Conservation (phyloP, 2,329 filamentous ascomycete species). For the Aspergillus aculeatus region DNA sequence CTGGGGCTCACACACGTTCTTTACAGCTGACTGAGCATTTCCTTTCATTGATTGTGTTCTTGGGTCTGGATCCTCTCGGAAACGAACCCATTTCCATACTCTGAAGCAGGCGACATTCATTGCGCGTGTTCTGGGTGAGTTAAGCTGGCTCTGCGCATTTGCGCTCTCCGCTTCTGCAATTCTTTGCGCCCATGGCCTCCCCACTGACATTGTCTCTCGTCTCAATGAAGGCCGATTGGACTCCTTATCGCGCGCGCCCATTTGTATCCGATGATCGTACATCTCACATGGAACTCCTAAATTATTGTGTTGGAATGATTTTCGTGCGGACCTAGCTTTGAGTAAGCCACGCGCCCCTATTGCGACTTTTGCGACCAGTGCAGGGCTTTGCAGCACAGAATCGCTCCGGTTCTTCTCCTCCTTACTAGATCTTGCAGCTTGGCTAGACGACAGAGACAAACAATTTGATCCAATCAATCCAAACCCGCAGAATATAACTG, state of each 20-base stretch:
- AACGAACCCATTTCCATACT: slow-evolving; percentile 19
- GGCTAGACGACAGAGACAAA: slow-evolving; percentile 2
- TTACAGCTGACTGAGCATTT: background rate
- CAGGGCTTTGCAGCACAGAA: background rate
- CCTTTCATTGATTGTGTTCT: slow-evolving; percentile 1
- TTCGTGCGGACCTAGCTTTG: background rate
- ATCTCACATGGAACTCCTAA: slow-evolving; percentile 4
- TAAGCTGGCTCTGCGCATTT: slow-evolving; percentile 11
- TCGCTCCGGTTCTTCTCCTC: background rate
- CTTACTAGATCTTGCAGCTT: slow-evolving; percentile 2
- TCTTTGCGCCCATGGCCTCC: slow-evolving; percentile 9
- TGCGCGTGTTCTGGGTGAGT: slow-evolving; percentile 14
- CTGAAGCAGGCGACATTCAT: slow-evolving; percentile 11
- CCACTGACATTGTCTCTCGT: slow-evolving; percentile 14
- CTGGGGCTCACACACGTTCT: background rate
- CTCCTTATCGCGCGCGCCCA: background rate
- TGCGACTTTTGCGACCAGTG: background rate
- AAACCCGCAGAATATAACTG: background rate
- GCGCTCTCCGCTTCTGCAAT: slow-evolving; percentile 10
- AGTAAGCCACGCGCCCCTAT: slow-evolving; percentile 2
- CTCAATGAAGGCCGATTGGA: background rate
- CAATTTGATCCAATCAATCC: background rate
- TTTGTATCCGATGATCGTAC: slow-evolving; percentile 1
- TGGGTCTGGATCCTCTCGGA: background rate
- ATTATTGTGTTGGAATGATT: background rate